A percentile compares a stretch with the other conserved stretches of the same genome.
Conservation (phyloP, 2,329 filamentous ascomycete species). For the Botrytis paeoniae region DNA sequence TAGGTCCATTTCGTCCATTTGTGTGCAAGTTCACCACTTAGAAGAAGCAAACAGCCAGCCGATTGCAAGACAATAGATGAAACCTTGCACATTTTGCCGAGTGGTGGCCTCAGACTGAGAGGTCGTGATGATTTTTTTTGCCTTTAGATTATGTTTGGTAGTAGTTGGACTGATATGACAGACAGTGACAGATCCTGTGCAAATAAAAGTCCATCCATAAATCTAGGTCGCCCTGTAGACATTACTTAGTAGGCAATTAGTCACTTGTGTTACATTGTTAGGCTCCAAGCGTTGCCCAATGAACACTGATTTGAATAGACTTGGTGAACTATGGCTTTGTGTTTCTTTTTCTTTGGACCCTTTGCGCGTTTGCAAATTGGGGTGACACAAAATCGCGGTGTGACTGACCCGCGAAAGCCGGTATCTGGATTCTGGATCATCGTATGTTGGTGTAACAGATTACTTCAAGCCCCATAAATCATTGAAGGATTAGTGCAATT, state of each 20-base stretch:
- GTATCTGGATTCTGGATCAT: neutral
- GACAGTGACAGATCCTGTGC: neutral
- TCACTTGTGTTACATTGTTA: neutral
- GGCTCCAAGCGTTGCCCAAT: neutral
- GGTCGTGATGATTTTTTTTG: too few relatives aligned
- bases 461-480: neutral
- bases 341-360: neutral
- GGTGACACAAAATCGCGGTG: neutral
- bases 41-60: neutral
- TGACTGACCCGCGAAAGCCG: neutral
- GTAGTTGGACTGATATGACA: neutral
- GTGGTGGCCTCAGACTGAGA: too few relatives aligned
- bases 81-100: neutral
- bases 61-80: neutral
- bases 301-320: neutral
- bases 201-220: neutral
- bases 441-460: neutral
- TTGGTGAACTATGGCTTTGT: neutral
- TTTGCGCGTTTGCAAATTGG: neutral
- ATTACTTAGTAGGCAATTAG: neutral
- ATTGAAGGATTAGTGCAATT: neutral
- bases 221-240: neutral
- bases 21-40: neutral
- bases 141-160: neutral
- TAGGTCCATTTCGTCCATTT: conserved; percentile 3